A percentile compares a stretch with the other conserved stretches of the same genome.
These are phyloP conservation scores for Hyaloperonospora brassicae DNA, from an alignment of 352 stramenopile genomes.

Conservation along the genomic window DNA sequence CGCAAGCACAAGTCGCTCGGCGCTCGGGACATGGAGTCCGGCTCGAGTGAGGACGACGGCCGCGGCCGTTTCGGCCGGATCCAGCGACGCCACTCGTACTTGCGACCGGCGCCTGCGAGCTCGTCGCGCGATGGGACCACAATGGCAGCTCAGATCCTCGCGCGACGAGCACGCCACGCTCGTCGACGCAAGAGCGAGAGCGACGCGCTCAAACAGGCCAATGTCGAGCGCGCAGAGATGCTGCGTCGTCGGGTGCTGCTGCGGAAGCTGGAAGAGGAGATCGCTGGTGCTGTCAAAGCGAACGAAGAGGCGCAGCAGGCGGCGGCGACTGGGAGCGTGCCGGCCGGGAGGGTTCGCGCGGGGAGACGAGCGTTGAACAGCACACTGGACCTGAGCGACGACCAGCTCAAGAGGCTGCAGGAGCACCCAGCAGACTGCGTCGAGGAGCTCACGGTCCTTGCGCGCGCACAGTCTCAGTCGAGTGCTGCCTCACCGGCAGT, in stretches of 20 bases:
- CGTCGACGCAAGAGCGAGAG: conserved; percentile 62
- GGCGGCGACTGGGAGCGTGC: conserved; percentile 1
- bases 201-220: conserved; percentile 48
- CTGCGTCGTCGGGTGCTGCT: conserved; percentile 53
- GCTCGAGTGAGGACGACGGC: conserved; percentile 38
- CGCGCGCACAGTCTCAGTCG: conserved; percentile 15
- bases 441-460: conserved; percentile 46
- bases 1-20: conserved; percentile 37
- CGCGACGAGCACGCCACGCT: conserved; percentile 26
- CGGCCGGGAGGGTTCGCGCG: neutral
- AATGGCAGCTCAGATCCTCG: conserved; percentile 9
- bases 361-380: conserved; percentile 7
- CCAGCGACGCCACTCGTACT: conserved; percentile 19
- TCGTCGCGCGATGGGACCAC: conserved; percentile 12
- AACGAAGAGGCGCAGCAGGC: conserved; percentile 30
- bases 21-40: conserved; percentile 38
- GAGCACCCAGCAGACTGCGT: conserved; percentile 53
- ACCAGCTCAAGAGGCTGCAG: conserved; percentile 44
- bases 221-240: conserved; percentile 49
- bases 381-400: conserved; percentile 35
- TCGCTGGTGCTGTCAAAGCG: conserved; percentile 58
- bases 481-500: conserved; percentile 6
- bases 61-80: neutral
- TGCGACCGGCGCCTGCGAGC: conserved; percentile 17
- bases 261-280: conserved; percentile 65